Base-by-base conservation (phyloP, 441 rosid genomes). In the Gossypium aridum region DNA sequence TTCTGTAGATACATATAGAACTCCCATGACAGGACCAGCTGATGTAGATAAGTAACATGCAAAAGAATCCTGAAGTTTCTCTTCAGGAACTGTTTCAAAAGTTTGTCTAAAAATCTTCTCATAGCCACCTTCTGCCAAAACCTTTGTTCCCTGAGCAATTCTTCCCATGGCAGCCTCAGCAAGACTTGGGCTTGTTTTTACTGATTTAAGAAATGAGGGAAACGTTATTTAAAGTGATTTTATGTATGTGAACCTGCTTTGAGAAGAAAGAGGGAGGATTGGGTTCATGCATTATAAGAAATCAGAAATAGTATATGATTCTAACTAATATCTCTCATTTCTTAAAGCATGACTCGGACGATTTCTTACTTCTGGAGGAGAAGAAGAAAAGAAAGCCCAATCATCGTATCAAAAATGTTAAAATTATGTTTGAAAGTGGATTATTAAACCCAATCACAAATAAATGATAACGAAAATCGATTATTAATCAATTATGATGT, bases 81-180 rank as follows among this genome's bases (percentile, higher is more conserved):
- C 99, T 78, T 93, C 97, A 3, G 97, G 88, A 75, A 76, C 90
- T 4, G 96, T 89, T 74, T 92, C 99, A 76, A 95, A 95, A 19
- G 90, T 87, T 72, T 93, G 96, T 54, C 81, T 81, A 78, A 95
- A 95, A 14, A 95, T 84, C 72, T 91, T 93, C 84, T 95, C 98
- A 64, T 95, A 89, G 14, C 99, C 99, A 71, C 97, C 98, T 87
- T 95, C 98, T 0, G 97, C 97, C 26, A 95, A 82, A 66, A 95
- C 93, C 80, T 95, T 95, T 47, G 98, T 93, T 77, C 94, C 93
- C 76, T 93, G 99, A 13, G 98, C 93, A 64, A 95, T 89, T 83
- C 97, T 93, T 78, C 98, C 97, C 85, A 93, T 81, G 14, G 99
- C 98, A 81, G 99, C 97, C 77, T 95, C 99, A 76, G 99, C 87